Evolutionary conservation across 306 rosid species (phyloP), one percentile per base, ranked within the genome.

Genomic region (Purshia tridentata): DNA sequence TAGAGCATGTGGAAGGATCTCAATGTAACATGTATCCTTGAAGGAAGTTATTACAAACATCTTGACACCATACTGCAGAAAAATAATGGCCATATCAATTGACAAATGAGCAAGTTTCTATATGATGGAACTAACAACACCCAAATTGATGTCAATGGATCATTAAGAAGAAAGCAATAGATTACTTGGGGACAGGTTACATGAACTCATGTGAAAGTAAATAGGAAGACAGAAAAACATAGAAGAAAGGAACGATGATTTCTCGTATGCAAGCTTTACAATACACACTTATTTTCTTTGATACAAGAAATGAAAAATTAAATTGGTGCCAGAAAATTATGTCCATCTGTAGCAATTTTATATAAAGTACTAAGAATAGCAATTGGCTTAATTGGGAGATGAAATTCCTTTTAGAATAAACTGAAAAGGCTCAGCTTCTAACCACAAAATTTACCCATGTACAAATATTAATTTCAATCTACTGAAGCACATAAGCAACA

Each of bases 11-110:
- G 99, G 99, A 80, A 91, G 91, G 78, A 94, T 94, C 88, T 94
- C 99, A 7, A 94, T 91, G 76, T 87, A 91, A 62, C 99, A 91
- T 0, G 97, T 94, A 82, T 89, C 93, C 79, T 87, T 91, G 68
- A 89, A 94, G 29, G 99, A 94, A 15, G 99, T 94, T 71, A 94
- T 83, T 35, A 94, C 92, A 82, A 94, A 88, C 71, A 94, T 88
- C 83, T 94, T 94, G 82, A 94, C 87, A 56, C 99, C 99, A 80
- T 81, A 91, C 99, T 94, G 97, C 84, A 85, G 79, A 0, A 52
- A 81, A 15, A 77, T 8, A 12, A 75, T 1, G 22, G 68, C 55
- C 41, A 47, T 8, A 65, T 88, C 72, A 80, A 71, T 68, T 9
- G 14, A 39, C 22, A 61, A 39, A 7, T 61, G 48, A 16, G 20